Percentiles rank a stretch among this genome's conserved stretches.
Conservation (phyloP, 495 filamentous ascomycete species). For the Podospora didyma region DNA sequence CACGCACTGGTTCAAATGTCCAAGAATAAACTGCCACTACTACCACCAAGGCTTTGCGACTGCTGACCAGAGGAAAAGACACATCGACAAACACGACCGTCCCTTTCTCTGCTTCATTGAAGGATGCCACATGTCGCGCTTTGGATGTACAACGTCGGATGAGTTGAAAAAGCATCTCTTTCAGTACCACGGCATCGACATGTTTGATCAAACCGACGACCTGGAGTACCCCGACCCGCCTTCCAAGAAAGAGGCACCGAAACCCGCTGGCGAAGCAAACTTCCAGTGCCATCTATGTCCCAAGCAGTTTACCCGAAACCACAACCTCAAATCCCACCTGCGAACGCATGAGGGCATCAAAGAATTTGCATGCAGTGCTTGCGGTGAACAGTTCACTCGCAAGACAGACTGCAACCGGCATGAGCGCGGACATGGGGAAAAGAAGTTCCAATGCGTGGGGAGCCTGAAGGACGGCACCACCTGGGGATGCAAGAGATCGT, state of each 20-base stretch:
- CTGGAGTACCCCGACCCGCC: conserved; percentile 12
- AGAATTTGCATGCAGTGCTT: conserved; percentile 35
- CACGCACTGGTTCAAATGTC: conserved; percentile 36
- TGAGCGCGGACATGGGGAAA: conserved; percentile 39
- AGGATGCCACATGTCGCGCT: conserved; percentile 26
- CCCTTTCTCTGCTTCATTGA: conserved; percentile 34
- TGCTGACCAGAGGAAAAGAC: conserved; percentile 21
- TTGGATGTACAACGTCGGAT: conserved; percentile 31
- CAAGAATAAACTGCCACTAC: conserved; percentile 34
- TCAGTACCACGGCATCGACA: conserved; percentile 13
- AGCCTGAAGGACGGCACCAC: conserved; percentile 12
- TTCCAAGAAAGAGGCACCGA: not conserved
- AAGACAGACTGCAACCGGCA: conserved; percentile 40
- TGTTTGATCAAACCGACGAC: not conserved
- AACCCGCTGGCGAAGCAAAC: conserved; percentile 1
- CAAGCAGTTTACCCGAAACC: conserved; percentile 46
- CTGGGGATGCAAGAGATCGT: conserved; percentile 23
- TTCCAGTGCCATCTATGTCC: conserved; percentile 41
- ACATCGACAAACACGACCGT: conserved; percentile 34
- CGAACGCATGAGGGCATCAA: conserved; percentile 42
- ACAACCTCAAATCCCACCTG: conserved; percentile 44
- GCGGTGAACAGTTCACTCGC: not conserved
- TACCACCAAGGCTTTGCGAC: conserved; percentile 39
- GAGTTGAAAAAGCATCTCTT: conserved; percentile 35
- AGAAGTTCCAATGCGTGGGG: conserved; percentile 30